Base-by-base conservation (phyloP, 1,139 yeast genomes). In the Arxiozyma slooffiae region DNA sequence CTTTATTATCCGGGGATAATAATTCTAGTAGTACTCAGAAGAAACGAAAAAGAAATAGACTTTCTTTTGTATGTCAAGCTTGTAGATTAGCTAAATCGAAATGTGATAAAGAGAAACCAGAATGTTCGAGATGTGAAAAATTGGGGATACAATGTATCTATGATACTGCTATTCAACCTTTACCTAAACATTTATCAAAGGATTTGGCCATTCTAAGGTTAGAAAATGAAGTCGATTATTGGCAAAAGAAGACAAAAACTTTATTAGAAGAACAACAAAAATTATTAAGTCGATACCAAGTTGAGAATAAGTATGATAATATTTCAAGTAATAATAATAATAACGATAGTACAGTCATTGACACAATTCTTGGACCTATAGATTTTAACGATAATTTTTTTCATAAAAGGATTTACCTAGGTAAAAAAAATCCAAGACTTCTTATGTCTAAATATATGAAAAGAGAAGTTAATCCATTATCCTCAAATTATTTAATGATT, bases 51-150 rank as follows among this genome's bases (percentile, higher is more conserved):
- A 55, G 70, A 43, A 60, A 66, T 45, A 57, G 68, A 45, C 50
- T 66, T 3, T 66, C 70, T 0, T 66, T 58, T 50, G 68, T 65
- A 16, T 66, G 70, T 48, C 60, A 62, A 47, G 59, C 60, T 1
- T 66, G 70, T 48, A 53, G 69, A 48, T 58, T 57, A 44, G 59
- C 66, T 1, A 63, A 64, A 50, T 63, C 68, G 0, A 66, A 62
- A 50, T 67, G 70, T 52, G 68, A 67, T 51, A 59, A 62, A 43
- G 60, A 56, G 42, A 66, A 64, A 48, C 67, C 68, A n/a, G 46
- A 55, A 16, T 67, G 70, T 50, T 49, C 59, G 5, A 52, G 68
- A 30, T 67, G 70, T 49, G 50, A 52, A 8, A 59, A 60, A 47
- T 57, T 58, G 30, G 59, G 57, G 18, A 45, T 63, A 18, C 39